These are phyloP conservation scores for Prunus kanzakura DNA, from an alignment of 306 rosid genomes.

Conservation along the genomic window DNA sequence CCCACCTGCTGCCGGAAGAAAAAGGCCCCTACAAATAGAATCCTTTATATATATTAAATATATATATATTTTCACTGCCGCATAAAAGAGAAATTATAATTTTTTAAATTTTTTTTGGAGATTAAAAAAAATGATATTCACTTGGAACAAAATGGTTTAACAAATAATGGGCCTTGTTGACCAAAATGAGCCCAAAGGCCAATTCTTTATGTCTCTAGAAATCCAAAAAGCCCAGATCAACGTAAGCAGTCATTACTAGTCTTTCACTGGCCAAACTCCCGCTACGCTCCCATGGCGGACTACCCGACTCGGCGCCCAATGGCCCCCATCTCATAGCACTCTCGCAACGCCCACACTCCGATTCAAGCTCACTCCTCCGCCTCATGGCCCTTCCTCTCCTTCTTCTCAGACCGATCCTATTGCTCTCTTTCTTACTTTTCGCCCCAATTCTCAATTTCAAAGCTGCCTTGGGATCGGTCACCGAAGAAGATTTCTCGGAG, in stretches of 20 bases:
- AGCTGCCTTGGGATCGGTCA: slow-evolving; percentile 28
- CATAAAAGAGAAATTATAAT: too few relatives aligned
- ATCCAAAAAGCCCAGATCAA: background rate
- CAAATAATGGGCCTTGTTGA: background rate
- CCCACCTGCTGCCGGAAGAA: too few relatives aligned
- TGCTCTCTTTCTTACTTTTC: slow-evolving; percentile 25
- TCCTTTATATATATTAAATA: too few relatives aligned
- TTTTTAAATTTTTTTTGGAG: too few relatives aligned
- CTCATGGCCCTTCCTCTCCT: slow-evolving; percentile 36
- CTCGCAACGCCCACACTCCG: background rate
- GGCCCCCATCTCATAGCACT: background rate
- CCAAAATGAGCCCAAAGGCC: background rate
- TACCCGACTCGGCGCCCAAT: slow-evolving; percentile 11
- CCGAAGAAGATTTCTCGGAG: slow-evolving; percentile 71
- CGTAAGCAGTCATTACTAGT: background rate
- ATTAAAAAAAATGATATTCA: too few relatives aligned
- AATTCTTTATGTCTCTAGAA: too few relatives aligned
- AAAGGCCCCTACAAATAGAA: too few relatives aligned
- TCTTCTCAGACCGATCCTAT: slow-evolving; percentile 3
- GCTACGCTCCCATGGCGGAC: slow-evolving; percentile 36
- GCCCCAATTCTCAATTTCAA: slow-evolving; percentile 18
- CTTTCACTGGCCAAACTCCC: background rate
- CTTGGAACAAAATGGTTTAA: too few relatives aligned
- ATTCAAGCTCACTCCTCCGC: background rate
- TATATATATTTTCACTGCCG: too few relatives aligned